Base-by-base conservation (phyloP, 2,329 filamentous ascomycete species). In the Biscogniauxia sp. region DNA sequence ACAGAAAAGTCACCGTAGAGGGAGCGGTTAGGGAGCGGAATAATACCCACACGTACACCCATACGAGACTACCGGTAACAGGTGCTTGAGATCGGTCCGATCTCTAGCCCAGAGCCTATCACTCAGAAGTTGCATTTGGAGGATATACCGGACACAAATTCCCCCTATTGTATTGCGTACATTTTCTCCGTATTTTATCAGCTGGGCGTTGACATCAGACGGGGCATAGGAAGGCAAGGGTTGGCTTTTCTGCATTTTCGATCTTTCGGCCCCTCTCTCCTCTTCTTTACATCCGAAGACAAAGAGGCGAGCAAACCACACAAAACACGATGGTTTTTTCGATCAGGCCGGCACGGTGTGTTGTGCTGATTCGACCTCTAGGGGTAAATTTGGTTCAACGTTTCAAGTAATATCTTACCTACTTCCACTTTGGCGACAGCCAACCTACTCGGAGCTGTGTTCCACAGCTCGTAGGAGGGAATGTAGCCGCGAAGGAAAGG, bases 161-260 rank as follows among this genome's bases (percentile, higher is more conserved):
- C 58, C 60, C 60, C 51, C 62, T 55, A 45, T 63, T 68, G 66
- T 68, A 71, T 70, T 67, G 59, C 61, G 62, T 67, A 67, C 61
- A 58, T 61, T 51, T 57, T 68, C 66, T 68, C 68, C 62, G 59
- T 61, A 61, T 57, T 69, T 15, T 45, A 45, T 64, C 60, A 70
- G 69, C 70, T 64, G 67, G 70, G 70, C 70, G 70, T 72, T 72
- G 61, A 56, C 53, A 66, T 64, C 56, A 69, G 37, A 45, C 6
- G 62, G 65, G 69, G 65, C 64, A 70, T 69, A 64, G 54, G 67
- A 56, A 61, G 63, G 64, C 57, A 56, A 58, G 5, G 58, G 56
- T 61, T 61, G 64, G 59, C 64, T 61, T 45, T 68, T 66, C 53
- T 66, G 60, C 66, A 64, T 68, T 57, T 61, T 62, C 28, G 58